A percentile compares a stretch with the other conserved stretches of the same genome.
Conservation (phyloP, 371 early-diverging fungal species). For the Saksenaea vasiformis region DNA sequence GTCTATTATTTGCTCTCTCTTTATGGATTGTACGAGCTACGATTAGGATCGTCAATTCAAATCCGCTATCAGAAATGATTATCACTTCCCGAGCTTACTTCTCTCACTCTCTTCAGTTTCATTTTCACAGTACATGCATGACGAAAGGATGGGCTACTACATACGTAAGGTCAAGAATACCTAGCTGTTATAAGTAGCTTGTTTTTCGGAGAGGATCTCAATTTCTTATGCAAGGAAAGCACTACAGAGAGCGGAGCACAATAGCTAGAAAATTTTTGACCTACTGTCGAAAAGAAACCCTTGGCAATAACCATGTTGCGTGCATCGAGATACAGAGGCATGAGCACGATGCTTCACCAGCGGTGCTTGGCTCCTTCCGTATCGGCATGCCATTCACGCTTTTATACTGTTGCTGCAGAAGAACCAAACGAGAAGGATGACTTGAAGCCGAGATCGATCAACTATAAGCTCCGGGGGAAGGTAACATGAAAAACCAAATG, state of each 20-base stretch:
- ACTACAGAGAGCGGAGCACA: neutral
- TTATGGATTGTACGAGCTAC: no score
- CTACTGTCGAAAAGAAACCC: neutral
- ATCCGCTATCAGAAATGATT: no score
- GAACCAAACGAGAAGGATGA: neutral
- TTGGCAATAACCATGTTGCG: neutral
- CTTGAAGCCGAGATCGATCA: conserved; percentile 15
- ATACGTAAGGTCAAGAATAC: no score
- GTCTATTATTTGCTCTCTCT: no score
- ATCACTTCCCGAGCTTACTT: no score
- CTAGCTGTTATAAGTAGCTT: no score
- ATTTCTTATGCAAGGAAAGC: no score
- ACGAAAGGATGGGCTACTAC: no score
- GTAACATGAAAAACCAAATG: conserved; percentile 16
- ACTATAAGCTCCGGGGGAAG: conserved; percentile 49
- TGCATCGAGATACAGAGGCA: neutral
- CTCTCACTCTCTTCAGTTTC: no score
- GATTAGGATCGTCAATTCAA: no score
- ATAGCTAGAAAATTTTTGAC: neutral
- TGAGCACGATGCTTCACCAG: neutral
- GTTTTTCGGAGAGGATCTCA: no score
- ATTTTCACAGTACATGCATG: no score
- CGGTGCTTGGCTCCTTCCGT: neutral
- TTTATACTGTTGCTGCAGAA: neutral
- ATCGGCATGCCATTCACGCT: neutral